These are phyloP conservation scores for Trichosporon sp. DNA, from an alignment of 1,284 basidiomycete genomes.

Conservation along the genomic window DNA sequence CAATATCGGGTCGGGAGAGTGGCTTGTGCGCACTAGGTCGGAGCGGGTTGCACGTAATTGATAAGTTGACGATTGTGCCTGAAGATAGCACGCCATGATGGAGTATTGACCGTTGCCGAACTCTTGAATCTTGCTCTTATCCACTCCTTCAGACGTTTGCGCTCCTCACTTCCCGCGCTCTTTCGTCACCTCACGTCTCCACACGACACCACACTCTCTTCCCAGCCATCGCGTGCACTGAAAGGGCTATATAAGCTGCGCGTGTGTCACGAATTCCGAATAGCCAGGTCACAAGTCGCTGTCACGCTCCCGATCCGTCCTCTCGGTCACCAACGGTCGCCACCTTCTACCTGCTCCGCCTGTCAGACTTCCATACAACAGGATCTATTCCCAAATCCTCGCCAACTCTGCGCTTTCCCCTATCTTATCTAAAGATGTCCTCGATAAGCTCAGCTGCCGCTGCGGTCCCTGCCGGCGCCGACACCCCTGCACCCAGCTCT, in stretches of 20 bases:
- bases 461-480: background rate
- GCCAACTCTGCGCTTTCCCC: background rate
- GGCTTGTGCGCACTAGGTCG: background rate
- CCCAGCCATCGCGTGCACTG: background rate
- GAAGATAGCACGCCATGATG: conserved; percentile 1
- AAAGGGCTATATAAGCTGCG: background rate
- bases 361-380: background rate
- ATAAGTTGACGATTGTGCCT: conserved; percentile 3
- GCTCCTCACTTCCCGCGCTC: background rate
- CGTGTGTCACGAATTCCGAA: background rate
- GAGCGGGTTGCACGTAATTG: background rate
- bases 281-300: background rate
- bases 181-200: conserved; percentile 1
- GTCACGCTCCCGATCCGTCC: background rate
- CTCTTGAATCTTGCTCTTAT: background rate
- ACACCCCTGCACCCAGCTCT: background rate
- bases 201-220: background rate
- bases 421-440: background rate
- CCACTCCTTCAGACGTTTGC: background rate
- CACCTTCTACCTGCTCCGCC: background rate
- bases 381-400: background rate
- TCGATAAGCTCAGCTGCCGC: background rate
- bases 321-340: background rate
- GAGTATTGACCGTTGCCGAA: background rate
- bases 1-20: background rate